Base-by-base conservation (phyloP, 805 yeast genomes). In the Priceomyces castillae region DNA sequence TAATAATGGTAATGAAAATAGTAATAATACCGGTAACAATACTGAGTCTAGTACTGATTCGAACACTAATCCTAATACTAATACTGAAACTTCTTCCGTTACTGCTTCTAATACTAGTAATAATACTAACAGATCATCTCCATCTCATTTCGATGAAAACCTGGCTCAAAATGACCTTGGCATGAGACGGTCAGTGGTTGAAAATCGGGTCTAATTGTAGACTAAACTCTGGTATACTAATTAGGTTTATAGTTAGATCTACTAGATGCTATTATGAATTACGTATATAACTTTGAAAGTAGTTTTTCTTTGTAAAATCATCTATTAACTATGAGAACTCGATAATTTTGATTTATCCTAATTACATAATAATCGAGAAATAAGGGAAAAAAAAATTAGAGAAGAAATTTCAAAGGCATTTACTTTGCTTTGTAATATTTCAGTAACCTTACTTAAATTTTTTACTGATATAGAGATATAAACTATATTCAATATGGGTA, bases 401-500 rank as follows among this genome's bases (percentile, higher is more conserved):
- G 25, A n/a, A 34, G 25, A 19, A 22, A 34, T 34, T 34, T 34
- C 15, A 22, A n/a, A 18, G 18, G 15, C n/a, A 18, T n/a, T 28
- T 9, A 28, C n/a, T 28, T 11, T 11, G 10, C 20, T 22, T 34
- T 20, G 4, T 19, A 11, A 18, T 19, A 15, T 18, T 6, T 34
- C 14, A 20, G 22, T 34, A 34, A 34, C 5, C 11, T 34, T 33
- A 14, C 36, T 33, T 34, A 20, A 10, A 34, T 14, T 19, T 18
- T 4, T 12, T 34, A 34, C 22, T 18, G 14, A 7, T 18, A 34
- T 34, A 34, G 25, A 22, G 15, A 34, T 19, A 34, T 25, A 39
- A 37, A 23, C 18, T 19, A 35, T 20, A 35, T 30, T 39, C 28
- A 43, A 40, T 18, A 46, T 46, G 49, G 49, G 49, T 46, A 46